Conservation (phyloP, 176 grass and related monocot species). For the bread wheat (Triticum aestivum) region IWGSC_CS_RefSeq_v2.1 NC_057804.1:118611619-118612118, state of each 20-base stretch:
- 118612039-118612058: conserved; percentile 87
- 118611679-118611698: conserved; percentile 71
- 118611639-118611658: background rate
- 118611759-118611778: background rate
- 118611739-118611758: conserved; percentile 78
- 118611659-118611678: conserved; percentile 30
- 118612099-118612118: conserved; percentile 80
- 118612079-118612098: conserved; percentile 74
- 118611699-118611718: conserved; percentile 87
- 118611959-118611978: background rate
- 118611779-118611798: background rate
- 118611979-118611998: background rate
- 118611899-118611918: conserved; percentile 85
- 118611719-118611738: conserved; percentile 70
- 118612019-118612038: conserved; percentile 84
- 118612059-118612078: conserved; percentile 86
- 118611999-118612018: background rate
- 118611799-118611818: background rate
- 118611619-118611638: background rate
- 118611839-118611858: conserved; percentile 64
- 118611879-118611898: conserved; percentile 83
- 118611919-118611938: conserved; percentile 74
- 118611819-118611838: background rate
- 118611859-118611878: conserved; percentile 90
- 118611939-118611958: background rate